Conservation (phyloP, 257 asterid species). For the Striga asiatica region DNA sequence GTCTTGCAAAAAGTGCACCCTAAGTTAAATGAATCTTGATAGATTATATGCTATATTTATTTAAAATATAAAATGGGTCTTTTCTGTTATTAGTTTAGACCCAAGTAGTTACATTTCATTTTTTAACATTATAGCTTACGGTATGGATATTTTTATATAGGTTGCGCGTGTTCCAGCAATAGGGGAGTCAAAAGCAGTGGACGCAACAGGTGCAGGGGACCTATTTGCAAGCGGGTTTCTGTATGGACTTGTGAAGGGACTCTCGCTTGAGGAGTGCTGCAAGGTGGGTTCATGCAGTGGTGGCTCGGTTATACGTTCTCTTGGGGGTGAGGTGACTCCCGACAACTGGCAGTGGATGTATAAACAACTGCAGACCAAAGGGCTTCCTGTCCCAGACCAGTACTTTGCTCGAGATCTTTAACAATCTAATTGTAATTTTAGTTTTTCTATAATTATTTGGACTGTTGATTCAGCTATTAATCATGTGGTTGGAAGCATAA, state of each 20-base stretch:
- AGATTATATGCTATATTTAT: not conserved
- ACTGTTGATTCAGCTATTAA: no score
- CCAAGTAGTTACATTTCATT: not conserved
- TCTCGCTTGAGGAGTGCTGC: slow-evolving; percentile 78
- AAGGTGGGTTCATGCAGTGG: slow-evolving; percentile 87
- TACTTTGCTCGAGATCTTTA: not conserved
- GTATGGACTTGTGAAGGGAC: slow-evolving; percentile 77
- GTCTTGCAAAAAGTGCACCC: not conserved
- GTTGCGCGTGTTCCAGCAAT: slow-evolving; percentile 76
- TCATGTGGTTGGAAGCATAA: no score
- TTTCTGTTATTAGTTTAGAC: not conserved
- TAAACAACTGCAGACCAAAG: slow-evolving; percentile 58
- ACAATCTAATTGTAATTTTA: not conserved
- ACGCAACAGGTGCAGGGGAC: slow-evolving; percentile 99
- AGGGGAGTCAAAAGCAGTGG: slow-evolving; percentile 60
- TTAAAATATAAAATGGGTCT: not conserved
- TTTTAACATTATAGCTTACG: no score
- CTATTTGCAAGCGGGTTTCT: slow-evolving; percentile 90
- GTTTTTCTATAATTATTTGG: not conserved
- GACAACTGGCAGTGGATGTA: slow-evolving; percentile 98
- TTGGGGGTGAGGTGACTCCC: slow-evolving; percentile 84
- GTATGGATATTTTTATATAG: no score
- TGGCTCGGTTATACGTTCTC: slow-evolving; percentile 77
- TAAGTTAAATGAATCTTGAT: no score
- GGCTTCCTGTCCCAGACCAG: slow-evolving; percentile 37